These are phyloP conservation scores for Schizochytrium sp. DNA, from an alignment of 108 stramenopile species.

Conservation along the genomic window DNA sequence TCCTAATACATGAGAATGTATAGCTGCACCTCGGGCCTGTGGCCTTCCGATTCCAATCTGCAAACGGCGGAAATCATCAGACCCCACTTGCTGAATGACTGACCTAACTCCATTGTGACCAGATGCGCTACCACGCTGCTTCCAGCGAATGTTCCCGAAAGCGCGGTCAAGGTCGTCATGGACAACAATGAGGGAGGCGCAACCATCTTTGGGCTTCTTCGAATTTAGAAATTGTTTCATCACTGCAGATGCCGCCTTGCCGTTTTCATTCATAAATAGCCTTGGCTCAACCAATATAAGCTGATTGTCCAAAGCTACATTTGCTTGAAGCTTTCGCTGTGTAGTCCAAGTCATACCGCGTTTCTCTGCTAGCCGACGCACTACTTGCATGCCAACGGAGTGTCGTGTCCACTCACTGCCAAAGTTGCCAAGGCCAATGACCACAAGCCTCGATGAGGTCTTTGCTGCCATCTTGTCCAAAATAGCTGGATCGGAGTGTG, in stretches of 20 bases:
- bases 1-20: background rate
- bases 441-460: background rate
- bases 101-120: constrained; percentile 52
- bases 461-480: background rate
- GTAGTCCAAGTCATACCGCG: background rate
- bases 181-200: constrained; percentile 10
- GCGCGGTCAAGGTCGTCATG: constrained; percentile 52
- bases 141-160: constrained; percentile 6
- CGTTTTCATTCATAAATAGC: constrained; percentile 59
- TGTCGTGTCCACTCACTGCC: constrained; percentile 43
- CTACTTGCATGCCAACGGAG: constrained; percentile 51
- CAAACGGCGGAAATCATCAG: constrained; percentile 25
- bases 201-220: background rate
- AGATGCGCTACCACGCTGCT: constrained; percentile 6
- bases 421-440: constrained; percentile 51
- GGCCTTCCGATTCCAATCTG: constrained; percentile 33
- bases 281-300: constrained; percentile 12
- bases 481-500: background rate
- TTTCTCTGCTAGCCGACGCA: constrained; percentile 40
- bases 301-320: constrained; percentile 12
- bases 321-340: background rate
- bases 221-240: background rate
- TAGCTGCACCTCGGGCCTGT: background rate
- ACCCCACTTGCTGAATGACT: constrained; percentile 2
- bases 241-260: constrained; percentile 12